Percentiles rank a stretch among this genome's conserved stretches.
phyloP scores from a whole-genome alignment of 768 basidiomycete genomes.

The Termitomyces sp. region DNA sequence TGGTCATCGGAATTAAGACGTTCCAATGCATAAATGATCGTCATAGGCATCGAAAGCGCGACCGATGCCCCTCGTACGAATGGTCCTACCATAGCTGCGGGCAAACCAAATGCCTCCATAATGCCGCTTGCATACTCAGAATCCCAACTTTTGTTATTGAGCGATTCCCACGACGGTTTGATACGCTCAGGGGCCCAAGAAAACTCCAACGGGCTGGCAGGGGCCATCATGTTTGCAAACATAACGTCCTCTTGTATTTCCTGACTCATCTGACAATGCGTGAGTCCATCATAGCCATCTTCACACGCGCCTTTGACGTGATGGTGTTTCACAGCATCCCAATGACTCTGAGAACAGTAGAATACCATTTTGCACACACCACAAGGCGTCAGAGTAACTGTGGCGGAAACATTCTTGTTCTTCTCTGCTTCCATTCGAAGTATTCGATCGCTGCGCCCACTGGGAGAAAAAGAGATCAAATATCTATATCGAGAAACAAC shows the following conservation, averaged over 20 bases:
- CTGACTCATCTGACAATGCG: slow-evolving; percentile 21
- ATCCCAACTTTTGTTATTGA: slow-evolving; percentile 23
- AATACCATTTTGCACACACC: slow-evolving; percentile 18
- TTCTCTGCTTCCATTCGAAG: slow-evolving; percentile 16
- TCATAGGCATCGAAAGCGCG: slow-evolving; percentile 20
- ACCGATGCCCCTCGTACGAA: slow-evolving; percentile 17
- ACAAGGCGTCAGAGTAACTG: slow-evolving; percentile 15
- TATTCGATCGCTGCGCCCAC: slow-evolving; percentile 19
- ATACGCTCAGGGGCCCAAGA: slow-evolving; percentile 26
- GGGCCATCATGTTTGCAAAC: not conserved
- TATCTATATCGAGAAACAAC: not conserved
- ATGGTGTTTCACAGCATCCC: slow-evolving; percentile 11
- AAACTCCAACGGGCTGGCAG: not conserved
- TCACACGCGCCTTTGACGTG: slow-evolving; percentile 16
- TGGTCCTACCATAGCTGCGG: not conserved
- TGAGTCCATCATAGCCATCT: slow-evolving; percentile 15
- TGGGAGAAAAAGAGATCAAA: not conserved
- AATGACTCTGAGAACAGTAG: slow-evolving; percentile 21
- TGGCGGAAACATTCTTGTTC: not conserved
- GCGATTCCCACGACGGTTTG: slow-evolving; percentile 17
- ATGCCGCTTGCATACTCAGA: not conserved
- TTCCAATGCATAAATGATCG: slow-evolving; percentile 19
- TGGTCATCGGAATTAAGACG: slow-evolving; percentile 10
- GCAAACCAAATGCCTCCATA: not conserved
- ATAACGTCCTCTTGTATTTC: slow-evolving; percentile 7